Conservation (phyloP, 116 monocot genomes). For the Phalaenopsis hybrid region DNA sequence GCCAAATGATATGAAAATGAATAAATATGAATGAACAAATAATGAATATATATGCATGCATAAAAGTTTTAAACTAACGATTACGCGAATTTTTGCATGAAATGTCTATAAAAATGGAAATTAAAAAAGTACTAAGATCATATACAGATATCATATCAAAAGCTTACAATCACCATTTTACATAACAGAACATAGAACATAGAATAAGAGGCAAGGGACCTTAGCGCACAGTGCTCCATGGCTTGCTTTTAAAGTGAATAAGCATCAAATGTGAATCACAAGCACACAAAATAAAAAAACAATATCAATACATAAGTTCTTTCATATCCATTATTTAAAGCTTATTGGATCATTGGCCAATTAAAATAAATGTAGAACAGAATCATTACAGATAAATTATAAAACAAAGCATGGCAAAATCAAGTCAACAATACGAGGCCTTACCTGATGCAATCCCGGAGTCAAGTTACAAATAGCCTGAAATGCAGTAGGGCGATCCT, state of each 20-base stretch:
- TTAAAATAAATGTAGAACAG: neutral
- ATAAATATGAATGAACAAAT: neutral
- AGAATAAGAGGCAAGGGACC: neutral
- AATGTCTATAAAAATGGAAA: neutral
- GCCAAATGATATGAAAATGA: neutral
- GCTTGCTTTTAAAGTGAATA: neutral
- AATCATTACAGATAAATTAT: neutral
- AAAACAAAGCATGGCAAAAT: neutral
- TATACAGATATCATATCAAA: neutral
- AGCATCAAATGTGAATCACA: neutral
- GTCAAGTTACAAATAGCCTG: slow-evolving; percentile 51
- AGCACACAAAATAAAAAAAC: neutral
- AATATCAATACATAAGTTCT: neutral
- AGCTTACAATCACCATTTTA: neutral
- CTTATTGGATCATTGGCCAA: no score
- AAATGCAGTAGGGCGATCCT: slow-evolving; percentile 54
- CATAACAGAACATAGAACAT: neutral
- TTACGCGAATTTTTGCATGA: neutral
- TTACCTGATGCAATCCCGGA: slow-evolving; percentile 64
- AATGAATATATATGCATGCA: neutral
- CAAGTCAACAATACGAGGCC: neutral
- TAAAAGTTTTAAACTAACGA: neutral
- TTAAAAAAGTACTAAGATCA: neutral
- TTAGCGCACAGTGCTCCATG: no score
- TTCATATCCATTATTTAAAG: neutral